Evolutionary conservation across 352 stramenopile genomes (phyloP).

Genomic region (Globisporangium mamillatum): DNA sequence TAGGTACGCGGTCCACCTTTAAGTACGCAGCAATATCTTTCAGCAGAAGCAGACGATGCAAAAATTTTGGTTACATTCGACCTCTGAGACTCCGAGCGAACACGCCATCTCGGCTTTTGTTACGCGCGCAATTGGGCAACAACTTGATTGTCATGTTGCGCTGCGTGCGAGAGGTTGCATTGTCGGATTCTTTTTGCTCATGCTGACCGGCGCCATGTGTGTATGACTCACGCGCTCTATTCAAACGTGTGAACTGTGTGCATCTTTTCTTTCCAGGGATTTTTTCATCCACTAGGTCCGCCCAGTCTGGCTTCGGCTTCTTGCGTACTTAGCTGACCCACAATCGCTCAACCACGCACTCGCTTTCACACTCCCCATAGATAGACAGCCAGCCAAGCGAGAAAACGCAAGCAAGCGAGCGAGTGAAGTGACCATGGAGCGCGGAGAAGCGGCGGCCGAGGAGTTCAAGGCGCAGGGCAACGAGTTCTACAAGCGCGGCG

Average conservation of each 20-base stretch:
- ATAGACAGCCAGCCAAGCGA: constrained; percentile 8
- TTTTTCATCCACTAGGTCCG: not conserved
- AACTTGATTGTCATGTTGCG: not conserved
- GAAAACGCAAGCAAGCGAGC: constrained; percentile 6
- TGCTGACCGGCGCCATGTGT: too few species aligned
- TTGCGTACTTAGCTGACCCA: not conserved
- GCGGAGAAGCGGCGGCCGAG: constrained; percentile 54
- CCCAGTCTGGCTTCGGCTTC: not conserved
- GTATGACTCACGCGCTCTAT: not conserved
- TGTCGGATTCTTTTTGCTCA: not conserved
- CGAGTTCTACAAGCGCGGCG: constrained; percentile 89
- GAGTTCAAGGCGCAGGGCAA: constrained; percentile 88
- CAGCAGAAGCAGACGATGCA: not conserved
- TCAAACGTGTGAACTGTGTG: not conserved
- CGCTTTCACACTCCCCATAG: constrained; percentile 8
- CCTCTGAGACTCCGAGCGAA: not conserved
- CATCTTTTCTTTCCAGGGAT: constrained; percentile 10
- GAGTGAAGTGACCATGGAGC: constrained; percentile 8
- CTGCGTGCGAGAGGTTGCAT: not conserved
- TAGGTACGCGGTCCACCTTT: not conserved
- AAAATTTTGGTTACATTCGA: not conserved
- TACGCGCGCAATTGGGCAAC: not conserved
- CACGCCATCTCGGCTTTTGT: not conserved
- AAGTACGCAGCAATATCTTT: not conserved
- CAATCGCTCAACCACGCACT: constrained; percentile 5